phyloP scores from a whole-genome alignment of 257 asterid genomes.

The Ophiorrhiza pumila region DNA sequence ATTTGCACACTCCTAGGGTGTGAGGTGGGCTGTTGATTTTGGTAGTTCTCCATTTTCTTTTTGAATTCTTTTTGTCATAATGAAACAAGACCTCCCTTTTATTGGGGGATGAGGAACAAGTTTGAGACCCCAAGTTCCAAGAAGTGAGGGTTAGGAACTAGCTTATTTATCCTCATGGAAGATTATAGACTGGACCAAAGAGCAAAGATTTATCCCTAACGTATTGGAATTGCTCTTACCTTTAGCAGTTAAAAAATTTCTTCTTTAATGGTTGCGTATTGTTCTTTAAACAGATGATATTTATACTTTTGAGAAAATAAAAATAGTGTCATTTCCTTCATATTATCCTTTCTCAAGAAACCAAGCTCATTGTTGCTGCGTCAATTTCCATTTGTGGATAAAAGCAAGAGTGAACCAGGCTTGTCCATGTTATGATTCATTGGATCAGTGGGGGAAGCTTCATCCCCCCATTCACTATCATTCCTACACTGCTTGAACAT shows the following conservation, averaged over 20 bases:
- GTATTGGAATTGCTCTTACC: no score
- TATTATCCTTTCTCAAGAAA: no score
- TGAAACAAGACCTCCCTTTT: background rate
- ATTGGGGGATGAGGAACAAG: background rate
- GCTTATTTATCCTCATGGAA: no score
- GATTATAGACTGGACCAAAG: no score
- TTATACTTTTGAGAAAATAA: no score
- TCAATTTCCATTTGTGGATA: no score
- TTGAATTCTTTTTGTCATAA: background rate
- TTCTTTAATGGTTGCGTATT: background rate
- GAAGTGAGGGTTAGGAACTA: no score
- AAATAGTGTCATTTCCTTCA: background rate
- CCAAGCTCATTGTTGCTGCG: background rate
- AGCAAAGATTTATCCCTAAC: background rate
- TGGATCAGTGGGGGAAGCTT: background rate
- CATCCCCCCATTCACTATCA: background rate
- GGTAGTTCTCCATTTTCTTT: background rate
- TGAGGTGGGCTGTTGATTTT: background rate
- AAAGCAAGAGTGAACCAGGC: background rate
- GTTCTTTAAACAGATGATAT: no score
- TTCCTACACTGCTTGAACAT: background rate
- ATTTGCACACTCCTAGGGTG: background rate
- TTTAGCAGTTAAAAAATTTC: background rate
- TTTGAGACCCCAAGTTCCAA: background rate
- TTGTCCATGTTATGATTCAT: background rate